Percentiles rank a stretch among this genome's conserved stretches.
phyloP scores from a whole-genome alignment of 1,284 basidiomycete genomes.

The Dichomitus squalens region DNA sequence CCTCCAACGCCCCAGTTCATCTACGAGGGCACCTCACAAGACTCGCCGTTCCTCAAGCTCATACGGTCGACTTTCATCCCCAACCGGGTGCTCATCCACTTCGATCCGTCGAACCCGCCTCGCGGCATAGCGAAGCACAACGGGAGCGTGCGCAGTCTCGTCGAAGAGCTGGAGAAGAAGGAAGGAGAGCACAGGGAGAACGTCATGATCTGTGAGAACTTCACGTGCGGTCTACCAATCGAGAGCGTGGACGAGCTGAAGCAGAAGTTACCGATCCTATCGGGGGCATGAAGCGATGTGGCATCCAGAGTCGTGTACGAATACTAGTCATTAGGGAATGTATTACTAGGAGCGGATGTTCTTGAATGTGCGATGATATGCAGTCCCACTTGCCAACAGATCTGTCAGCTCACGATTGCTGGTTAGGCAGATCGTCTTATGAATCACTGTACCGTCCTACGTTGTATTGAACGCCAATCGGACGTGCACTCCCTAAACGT shows the following conservation, averaged over 20 bases:
- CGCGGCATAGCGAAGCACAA: constrained; percentile 28
- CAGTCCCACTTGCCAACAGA: no score
- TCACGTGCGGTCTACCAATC: constrained; percentile 32
- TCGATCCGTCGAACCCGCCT: constrained; percentile 28
- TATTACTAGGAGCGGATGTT: no score
- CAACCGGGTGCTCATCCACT: constrained; percentile 31
- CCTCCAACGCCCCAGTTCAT: constrained; percentile 22
- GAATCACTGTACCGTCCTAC: no score
- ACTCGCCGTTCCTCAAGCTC: constrained; percentile 17
- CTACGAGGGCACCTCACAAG: constrained; percentile 14
- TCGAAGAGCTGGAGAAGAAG: constrained; percentile 16
- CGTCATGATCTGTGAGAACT: constrained; percentile 32
- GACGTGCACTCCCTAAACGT: no score
- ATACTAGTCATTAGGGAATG: no score
- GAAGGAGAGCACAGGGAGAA: constrained; percentile 12
- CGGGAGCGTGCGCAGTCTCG: constrained; percentile 24
- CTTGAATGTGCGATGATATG: no score
- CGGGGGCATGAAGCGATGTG: neutral
- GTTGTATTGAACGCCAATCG: no score
- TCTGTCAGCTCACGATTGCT: no score
- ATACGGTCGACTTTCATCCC: constrained; percentile 29
- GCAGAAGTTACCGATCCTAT: constrained; percentile 1
- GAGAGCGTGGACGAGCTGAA: constrained; percentile 25
- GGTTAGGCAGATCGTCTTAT: no score
- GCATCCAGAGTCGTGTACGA: no score